Percentiles rank a stretch among this genome's conserved stretches.
Evolutionary conservation across 2,329 filamentous ascomycete genomes (phyloP).

Genomic region (Curvularia sp.): DNA sequence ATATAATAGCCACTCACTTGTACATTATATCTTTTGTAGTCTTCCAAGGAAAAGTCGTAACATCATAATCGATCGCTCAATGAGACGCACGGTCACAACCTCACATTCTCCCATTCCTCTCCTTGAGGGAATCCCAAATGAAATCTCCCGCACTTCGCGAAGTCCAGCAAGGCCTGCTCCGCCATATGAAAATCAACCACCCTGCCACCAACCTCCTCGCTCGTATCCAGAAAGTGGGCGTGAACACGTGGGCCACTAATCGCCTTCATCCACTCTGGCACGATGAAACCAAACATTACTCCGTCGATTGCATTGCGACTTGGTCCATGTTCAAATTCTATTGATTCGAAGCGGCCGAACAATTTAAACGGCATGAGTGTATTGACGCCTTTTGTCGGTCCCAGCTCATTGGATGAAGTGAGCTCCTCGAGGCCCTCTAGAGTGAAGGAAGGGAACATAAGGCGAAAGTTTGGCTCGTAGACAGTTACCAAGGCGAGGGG

Average conservation of each 20-base stretch:
- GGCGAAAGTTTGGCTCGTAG: slow-evolving; percentile 47
- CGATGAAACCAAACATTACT: slow-evolving; percentile 51
- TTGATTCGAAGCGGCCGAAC: slow-evolving; percentile 45
- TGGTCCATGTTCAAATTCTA: slow-evolving; percentile 36
- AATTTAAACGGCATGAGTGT: slow-evolving; percentile 52
- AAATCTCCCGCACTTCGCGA: slow-evolving; percentile 52
- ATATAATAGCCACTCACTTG: not conserved
- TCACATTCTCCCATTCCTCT: slow-evolving; percentile 50
- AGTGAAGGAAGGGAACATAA: slow-evolving; percentile 31
- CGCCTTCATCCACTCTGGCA: slow-evolving; percentile 51
- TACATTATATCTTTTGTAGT: not conserved
- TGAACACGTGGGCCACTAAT: slow-evolving; percentile 51
- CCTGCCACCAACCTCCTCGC: slow-evolving; percentile 44
- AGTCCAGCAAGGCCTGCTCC: slow-evolving; percentile 45
- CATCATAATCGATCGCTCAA: not conserved
- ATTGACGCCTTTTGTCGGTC: slow-evolving; percentile 43
- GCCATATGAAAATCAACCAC: slow-evolving; percentile 50
- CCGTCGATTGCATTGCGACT: slow-evolving; percentile 43
- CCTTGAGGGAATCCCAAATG: slow-evolving; percentile 54
- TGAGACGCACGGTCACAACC: not conserved
- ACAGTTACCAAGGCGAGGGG: slow-evolving; percentile 53
- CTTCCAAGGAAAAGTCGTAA: not conserved
- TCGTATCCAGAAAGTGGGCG: slow-evolving; percentile 44
- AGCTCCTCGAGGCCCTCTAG: slow-evolving; percentile 29
- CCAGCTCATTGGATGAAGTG: slow-evolving; percentile 22